phyloP scores from a whole-genome alignment of 495 filamentous ascomycete genomes.

The Alectoria sarmentosa region DNA sequence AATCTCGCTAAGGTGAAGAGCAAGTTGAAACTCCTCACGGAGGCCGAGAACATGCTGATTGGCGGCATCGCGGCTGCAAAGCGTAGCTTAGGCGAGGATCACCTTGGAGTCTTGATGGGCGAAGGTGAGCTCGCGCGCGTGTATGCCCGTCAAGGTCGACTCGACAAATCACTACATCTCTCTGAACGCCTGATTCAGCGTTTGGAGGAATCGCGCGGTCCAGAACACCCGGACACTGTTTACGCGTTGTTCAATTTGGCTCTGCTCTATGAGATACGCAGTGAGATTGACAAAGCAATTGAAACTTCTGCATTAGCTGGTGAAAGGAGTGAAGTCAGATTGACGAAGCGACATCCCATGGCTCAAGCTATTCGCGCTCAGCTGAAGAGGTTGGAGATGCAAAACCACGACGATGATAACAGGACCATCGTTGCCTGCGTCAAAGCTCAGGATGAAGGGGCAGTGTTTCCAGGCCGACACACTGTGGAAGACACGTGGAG shows the following conservation, averaged over 20 bases:
- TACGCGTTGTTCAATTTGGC: constrained; percentile 13
- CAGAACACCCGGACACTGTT: constrained; percentile 12
- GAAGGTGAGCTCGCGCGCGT: constrained; percentile 16
- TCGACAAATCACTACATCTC: constrained; percentile 9
- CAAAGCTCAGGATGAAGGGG: background rate
- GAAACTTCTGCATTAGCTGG: constrained; percentile 5
- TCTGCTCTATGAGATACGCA: constrained; percentile 14
- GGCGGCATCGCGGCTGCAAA: constrained; percentile 20
- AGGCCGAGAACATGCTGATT: constrained; percentile 21
- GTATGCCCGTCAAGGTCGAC: constrained; percentile 13
- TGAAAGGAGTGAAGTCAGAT: background rate
- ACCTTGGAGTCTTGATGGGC: constrained; percentile 24
- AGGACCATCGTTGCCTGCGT: too few relatives aligned
- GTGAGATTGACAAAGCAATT: constrained; percentile 7
- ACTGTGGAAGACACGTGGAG: background rate
- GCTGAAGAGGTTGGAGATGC: background rate
- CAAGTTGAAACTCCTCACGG: constrained; percentile 23
- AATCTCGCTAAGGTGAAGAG: constrained; percentile 30
- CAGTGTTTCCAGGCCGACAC: background rate
- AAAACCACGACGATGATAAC: background rate
- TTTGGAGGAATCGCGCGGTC: constrained; percentile 12
- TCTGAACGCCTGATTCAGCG: background rate
- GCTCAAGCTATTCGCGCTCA: constrained; percentile 11
- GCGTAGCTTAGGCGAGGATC: constrained; percentile 23
- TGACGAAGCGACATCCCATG: constrained; percentile 14